Conservation (phyloP, 768 basidiomycete species). For the Holtermannia corniformis region DNA sequence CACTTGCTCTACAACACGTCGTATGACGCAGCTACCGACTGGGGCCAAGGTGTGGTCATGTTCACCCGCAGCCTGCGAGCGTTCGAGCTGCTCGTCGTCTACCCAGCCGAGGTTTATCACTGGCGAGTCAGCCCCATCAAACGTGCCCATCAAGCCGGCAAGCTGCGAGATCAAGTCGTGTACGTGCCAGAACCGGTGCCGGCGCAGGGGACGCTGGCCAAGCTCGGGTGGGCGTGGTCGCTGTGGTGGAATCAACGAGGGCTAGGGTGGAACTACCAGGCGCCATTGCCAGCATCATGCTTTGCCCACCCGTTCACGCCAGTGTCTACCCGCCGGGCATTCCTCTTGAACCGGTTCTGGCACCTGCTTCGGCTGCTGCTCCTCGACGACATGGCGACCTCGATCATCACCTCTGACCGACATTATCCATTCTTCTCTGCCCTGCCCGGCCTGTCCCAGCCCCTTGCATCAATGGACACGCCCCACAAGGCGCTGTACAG, state of each 20-base stretch:
- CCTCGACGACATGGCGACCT: conserved; percentile 12
- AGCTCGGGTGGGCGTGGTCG: conserved; percentile 21
- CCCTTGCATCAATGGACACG: conserved; percentile 5
- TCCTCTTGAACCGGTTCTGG: conserved; percentile 1
- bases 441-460: conserved; percentile 6
- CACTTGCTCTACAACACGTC: neutral
- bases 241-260: conserved; percentile 23
- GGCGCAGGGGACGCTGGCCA: conserved; percentile 17
- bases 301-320: conserved; percentile 14
- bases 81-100: conserved; percentile 18
- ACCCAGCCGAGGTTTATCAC: conserved; percentile 18
- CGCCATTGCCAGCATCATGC: conserved; percentile 16
- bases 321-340: conserved; percentile 9
- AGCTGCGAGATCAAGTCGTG: neutral
- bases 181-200: conserved; percentile 22
- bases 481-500: conserved; percentile 14
- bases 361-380: conserved; percentile 4
- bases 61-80: conserved; percentile 4
- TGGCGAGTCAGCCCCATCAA: conserved; percentile 7
- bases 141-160: neutral
- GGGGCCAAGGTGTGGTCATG: neutral
- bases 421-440: conserved; percentile 16
- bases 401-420: conserved; percentile 12
- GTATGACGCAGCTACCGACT: neutral
- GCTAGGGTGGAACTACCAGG: conserved; percentile 14